Conservation (phyloP, 768 basidiomycete genomes). For the Rhodotorula diobovata region DNA sequence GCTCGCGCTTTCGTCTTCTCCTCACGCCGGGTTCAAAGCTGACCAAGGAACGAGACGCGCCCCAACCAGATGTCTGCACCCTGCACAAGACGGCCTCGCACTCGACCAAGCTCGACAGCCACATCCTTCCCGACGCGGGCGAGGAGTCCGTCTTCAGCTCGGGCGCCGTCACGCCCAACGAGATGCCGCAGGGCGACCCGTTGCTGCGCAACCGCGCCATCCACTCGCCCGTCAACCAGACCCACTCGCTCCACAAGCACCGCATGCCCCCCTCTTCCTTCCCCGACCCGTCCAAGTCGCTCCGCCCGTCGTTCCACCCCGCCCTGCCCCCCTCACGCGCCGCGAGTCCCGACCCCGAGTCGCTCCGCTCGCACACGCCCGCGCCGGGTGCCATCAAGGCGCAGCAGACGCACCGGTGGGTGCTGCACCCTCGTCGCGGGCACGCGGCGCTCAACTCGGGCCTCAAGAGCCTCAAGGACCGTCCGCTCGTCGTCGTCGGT, state of each 20-base stretch:
- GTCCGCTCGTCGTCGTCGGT: slow-evolving; percentile 86
- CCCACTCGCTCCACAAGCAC: slow-evolving; percentile 9
- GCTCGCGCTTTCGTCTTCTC: background rate
- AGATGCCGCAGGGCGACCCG: slow-evolving; percentile 32
- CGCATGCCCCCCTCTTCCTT: slow-evolving; percentile 32
- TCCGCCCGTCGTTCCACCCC: slow-evolving; percentile 31
- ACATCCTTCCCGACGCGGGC: slow-evolving; percentile 18
- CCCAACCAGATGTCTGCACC: slow-evolving; percentile 32
- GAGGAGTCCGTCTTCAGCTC: slow-evolving; percentile 28
- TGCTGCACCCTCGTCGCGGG: slow-evolving; percentile 70
- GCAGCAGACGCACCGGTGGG: slow-evolving; percentile 56
- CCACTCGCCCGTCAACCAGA: slow-evolving; percentile 9
- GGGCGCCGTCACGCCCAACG: slow-evolving; percentile 36
- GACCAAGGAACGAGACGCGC: fast-evolving
- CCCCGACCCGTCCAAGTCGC: slow-evolving; percentile 23
- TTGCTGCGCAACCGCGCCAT: slow-evolving; percentile 23
- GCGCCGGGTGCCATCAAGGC: background rate
- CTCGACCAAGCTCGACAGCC: slow-evolving; percentile 31
- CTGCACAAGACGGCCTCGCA: slow-evolving; percentile 37
- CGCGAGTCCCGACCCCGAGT: slow-evolving; percentile 12
- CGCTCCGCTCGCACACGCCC: background rate
- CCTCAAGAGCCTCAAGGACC: slow-evolving; percentile 75
- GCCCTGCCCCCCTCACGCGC: slow-evolving; percentile 30
- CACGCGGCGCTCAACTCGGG: slow-evolving; percentile 95
- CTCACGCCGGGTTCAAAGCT: background rate